Percentiles rank a stretch among this genome's conserved stretches.
Evolutionary conservation across 1,284 basidiomycete species (phyloP).

Genomic region (Cutaneotrichosporon dermatis): DNA sequence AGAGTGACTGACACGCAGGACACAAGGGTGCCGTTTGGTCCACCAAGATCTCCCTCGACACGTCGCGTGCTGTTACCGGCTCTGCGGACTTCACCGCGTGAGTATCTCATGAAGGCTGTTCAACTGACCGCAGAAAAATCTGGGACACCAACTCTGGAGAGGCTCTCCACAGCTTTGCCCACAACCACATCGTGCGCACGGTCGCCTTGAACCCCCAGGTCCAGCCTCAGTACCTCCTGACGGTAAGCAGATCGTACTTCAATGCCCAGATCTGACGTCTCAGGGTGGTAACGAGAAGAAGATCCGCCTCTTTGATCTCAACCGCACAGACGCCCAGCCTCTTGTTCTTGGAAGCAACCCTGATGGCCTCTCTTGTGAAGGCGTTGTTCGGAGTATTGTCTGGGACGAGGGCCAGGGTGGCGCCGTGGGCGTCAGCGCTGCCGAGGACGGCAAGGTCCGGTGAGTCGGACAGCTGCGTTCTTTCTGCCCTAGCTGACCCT

Average conservation of each 20-base stretch:
- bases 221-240: slow-evolving; percentile 48
- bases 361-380: slow-evolving; percentile 65
- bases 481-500: slow-evolving; percentile 8
- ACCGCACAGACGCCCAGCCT: slow-evolving; percentile 75
- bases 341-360: slow-evolving; percentile 63
- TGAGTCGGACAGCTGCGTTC: slow-evolving; percentile 51
- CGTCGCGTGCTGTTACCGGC: slow-evolving; percentile 81
- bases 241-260: slow-evolving; percentile 23
- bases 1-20: slow-evolving; percentile 45
- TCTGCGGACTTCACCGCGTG: slow-evolving; percentile 98
- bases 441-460: slow-evolving; percentile 88
- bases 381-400: slow-evolving; percentile 84
- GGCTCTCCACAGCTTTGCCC: slow-evolving; percentile 83
- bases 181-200: slow-evolving; percentile 96
- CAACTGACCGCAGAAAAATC: slow-evolving; percentile 63
- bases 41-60: slow-evolving; percentile 83
- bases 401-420: slow-evolving; percentile 74
- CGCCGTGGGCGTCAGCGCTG: slow-evolving; percentile 73
- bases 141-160: slow-evolving; percentile 95
- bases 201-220: slow-evolving; percentile 63
- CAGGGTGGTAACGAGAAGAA: slow-evolving; percentile 98
- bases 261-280: slow-evolving; percentile 34
- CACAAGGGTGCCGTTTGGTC: slow-evolving; percentile 99
- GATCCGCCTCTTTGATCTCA: slow-evolving; percentile 87
- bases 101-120: slow-evolving; percentile 41